Evolutionary conservation across 345 rosid genomes (phyloP), one percentile per base, ranked within the genome.

Genomic region (Gossypium raimondii): DNA sequence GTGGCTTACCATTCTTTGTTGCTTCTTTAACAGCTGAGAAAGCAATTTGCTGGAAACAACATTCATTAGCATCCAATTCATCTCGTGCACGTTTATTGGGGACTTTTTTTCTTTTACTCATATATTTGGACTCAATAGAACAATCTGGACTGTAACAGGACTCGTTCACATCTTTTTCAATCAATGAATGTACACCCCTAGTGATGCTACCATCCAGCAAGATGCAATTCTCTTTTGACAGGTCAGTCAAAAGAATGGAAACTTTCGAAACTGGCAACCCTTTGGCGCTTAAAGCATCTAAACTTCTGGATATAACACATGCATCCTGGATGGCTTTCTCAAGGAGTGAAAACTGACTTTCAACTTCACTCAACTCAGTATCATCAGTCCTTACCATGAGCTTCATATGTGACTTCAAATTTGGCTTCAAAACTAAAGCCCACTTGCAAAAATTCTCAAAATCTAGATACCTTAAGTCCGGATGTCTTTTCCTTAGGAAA

Each of bases 311-410:
- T 75, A 89, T 77, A 58, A 85, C 82, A 74, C 95, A 94, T 25
- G 97, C 97, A 82, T 84, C 86, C 84, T 83, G 81, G 78, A 91
- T 78, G 67, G 55, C 77, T 80, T 85, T 85, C 86, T 92, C 92
- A 5, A 78, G 66, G 72, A 83, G 45, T n/a, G 90, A 82, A 61
- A 87, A 81, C 77, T 88, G 86, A 38, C 79, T 79, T 20, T 70
- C 91, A 29, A 57, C 76, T 81, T 82, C 84, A 73, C 55, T 71
- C 66, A 77, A 22, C 73, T 71, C 82, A 71, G 68, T 57, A 64
- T 78, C 85, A 70, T 73, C 73, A n/a, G 85, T 75, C 38, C 75
- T 79, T 78, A 47, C 83, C 83, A 86, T 81, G 50, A 80, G 58
- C 50, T 83, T 82, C 75, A 90, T 72, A 85, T 89, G 79, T 22